Base-by-base conservation (phyloP, 2,329 filamentous ascomycete species). In the Aspergillus ruber region DNA sequence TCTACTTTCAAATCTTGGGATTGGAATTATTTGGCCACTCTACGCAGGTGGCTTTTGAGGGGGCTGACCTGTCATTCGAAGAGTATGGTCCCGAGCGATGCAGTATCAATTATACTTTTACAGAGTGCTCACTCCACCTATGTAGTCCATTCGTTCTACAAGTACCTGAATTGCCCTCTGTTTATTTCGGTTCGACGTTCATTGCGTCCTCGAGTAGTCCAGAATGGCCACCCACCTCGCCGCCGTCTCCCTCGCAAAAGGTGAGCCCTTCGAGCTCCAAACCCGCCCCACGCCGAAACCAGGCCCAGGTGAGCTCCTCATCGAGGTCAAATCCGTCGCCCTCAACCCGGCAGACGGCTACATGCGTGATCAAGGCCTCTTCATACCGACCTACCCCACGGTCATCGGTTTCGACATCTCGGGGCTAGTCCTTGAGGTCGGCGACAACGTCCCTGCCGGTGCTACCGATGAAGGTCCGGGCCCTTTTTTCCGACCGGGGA, bases 251-350 rank as follows among this genome's bases (percentile, higher is more conserved):
- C 52, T 44, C 1, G 62, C 58, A 6, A 68, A 71, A 59, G 68
- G 65, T 13, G 33, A 64, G 9, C 64, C 67, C 12, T 68, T 75
- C 23, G 42, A 65, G 47, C 12, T 75, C 36, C 64, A 63, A 47
- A 21, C 59, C 10, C 71, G 72, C 3, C 51, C 60, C 1, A 77
- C 74, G 0, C 74, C 73, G 3, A 69, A 68, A 6, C 72, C 75
- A 38, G 72, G 74, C 0, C 70, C 71, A 15, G 57, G 55, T 25
- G 74, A 79, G 39, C 61, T 79, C 44, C 73, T 78, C 20, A 61
- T 79, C 46, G 68, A 59, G 1, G 69, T 77, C 53, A 73, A 74
- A 44, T 72, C 74, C 3, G 58, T 77, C 4, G 75, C 74, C 12
- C 58, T 78, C 33, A 79, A 79, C 50, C 74, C 75, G 2, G 65